A percentile compares a stretch with the other conserved stretches of the same genome.
phyloP scores from a whole-genome alignment of 2,329 filamentous ascomycete species.

The Pseudogymnoascus destructans region DNA sequence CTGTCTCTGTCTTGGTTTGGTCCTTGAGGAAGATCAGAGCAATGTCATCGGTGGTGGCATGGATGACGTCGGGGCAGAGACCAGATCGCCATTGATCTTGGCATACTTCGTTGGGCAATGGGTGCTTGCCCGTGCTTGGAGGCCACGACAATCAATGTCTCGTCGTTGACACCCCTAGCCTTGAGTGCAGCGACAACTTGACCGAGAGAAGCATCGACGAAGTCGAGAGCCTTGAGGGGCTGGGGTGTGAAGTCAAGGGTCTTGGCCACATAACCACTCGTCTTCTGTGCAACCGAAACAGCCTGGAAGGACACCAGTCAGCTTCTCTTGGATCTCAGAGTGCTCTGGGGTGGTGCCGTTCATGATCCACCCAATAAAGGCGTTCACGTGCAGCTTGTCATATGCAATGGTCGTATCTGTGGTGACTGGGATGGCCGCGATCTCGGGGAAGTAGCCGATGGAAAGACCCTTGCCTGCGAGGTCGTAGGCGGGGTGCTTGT shows the following conservation, averaged over 20 bases:
- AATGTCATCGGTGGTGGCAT: constrained; percentile 20
- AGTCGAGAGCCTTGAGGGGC: constrained; percentile 21
- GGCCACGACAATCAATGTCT: constrained; percentile 22
- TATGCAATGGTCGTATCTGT: constrained; percentile 21
- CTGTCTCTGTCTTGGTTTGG: constrained; percentile 14
- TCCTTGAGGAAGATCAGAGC: constrained; percentile 23
- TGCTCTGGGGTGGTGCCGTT: constrained; percentile 17
- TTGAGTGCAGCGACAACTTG: constrained; percentile 19
- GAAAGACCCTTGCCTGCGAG: constrained; percentile 22
- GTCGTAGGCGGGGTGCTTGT: constrained; percentile 26
- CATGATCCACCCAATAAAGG: constrained; percentile 21
- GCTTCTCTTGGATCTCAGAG: constrained; percentile 13
- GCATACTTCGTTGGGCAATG: constrained; percentile 19
- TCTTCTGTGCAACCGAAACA: constrained; percentile 24
- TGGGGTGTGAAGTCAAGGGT: constrained; percentile 17
- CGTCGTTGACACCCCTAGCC: constrained; percentile 19
- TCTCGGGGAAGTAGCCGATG: constrained; percentile 26
- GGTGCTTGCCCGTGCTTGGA: constrained; percentile 24
- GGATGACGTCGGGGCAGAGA: constrained; percentile 16
- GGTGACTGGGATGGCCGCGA: constrained; percentile 15
- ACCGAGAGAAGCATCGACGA: constrained; percentile 23
- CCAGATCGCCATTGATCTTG: constrained; percentile 16
- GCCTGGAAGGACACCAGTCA: constrained; percentile 20
- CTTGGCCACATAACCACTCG: constrained; percentile 19
- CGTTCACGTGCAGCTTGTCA: constrained; percentile 22